Evolutionary conservation across 2,329 filamentous ascomycete genomes (phyloP), one percentile per base, ranked within the genome.

Genomic region (Furcasterigmium sp.): DNA sequence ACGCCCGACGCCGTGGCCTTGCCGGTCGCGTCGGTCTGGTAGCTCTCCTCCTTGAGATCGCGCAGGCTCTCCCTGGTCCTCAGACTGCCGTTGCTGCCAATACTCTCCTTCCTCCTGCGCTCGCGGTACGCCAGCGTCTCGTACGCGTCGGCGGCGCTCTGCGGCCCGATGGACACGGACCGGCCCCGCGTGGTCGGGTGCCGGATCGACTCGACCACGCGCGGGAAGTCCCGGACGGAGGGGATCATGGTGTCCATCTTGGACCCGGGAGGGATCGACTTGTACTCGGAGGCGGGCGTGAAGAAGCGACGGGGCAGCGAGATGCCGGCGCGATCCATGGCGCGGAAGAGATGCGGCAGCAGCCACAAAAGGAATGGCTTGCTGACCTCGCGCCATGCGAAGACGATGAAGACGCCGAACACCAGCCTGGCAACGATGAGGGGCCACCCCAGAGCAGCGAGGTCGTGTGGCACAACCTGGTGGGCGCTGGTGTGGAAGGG

Each of bases 91-190:
- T 77, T 72, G 56, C 75, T 75, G 45, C 67, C 60, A 34, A 78
- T 62, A 60, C 77, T 75, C 64, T 81, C 77, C 25, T 75, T 62
- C 23, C 77, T 64, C 44, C 70, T 67, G 18, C 76, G 65, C 56
- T 95, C 89, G 17, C 91, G 83, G 59, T 95, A 95, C 6, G 91
- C 93, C 39, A 98, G 73, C 17, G 90, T 89, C 68, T 98, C 93
- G 65, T 96, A 95, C 19, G 90, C 93, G 66, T 98, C 93, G 2
- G 93, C 93, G 47, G 91, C 91, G 37, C 91, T 96, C 65, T 97
- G 93, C 2, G 93, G 93, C 0, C 93, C 93, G 42, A 97, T 79
- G 6, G 90, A 95, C 26, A 97, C 81, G 25, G 90, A 85, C 41
- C 93, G 80, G 48, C 84, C 84, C 46, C 89, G 75, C 13, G 65